Conservation (phyloP, 352 stramenopile genomes). For the Phytopythium chamaehyphon region DNA sequence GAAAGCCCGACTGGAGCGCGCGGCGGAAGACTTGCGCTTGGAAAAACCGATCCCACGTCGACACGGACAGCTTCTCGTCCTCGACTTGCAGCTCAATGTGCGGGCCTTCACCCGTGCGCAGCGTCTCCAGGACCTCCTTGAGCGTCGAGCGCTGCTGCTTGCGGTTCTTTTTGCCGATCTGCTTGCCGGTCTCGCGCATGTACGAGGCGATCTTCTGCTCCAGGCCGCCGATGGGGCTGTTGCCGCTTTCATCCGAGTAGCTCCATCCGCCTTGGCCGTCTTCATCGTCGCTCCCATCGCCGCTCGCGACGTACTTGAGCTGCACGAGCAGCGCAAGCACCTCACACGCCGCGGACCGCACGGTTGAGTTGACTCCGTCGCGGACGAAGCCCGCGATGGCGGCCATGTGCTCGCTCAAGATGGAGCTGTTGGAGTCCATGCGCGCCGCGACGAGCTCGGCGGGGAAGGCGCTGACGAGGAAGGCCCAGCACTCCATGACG, state of each 20-base stretch:
- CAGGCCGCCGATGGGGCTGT: constrained; percentile 42
- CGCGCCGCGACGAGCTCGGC: constrained; percentile 39
- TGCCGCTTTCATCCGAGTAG: constrained; percentile 36
- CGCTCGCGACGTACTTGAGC: constrained; percentile 44
- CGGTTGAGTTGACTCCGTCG: constrained; percentile 31
- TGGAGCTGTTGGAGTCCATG: constrained; percentile 41
- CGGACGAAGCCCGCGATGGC: constrained; percentile 50
- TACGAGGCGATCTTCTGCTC: constrained; percentile 48
- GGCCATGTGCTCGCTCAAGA: constrained; percentile 45
- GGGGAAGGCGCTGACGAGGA: constrained; percentile 45
- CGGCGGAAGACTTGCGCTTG: constrained; percentile 58
- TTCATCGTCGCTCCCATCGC: constrained; percentile 4
- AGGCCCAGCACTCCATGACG: constrained; percentile 65
- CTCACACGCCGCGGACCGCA: constrained; percentile 47
- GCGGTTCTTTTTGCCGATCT: constrained; percentile 69
- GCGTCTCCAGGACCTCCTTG: constrained; percentile 65
- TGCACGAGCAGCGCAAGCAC: constrained; percentile 58
- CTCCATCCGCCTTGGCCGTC: constrained; percentile 19
- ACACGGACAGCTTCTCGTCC: constrained; percentile 44
- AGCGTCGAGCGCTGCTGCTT: constrained; percentile 59
- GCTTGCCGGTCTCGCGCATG: constrained; percentile 66
- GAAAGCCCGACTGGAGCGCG: constrained; percentile 48
- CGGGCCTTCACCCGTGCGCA: constrained; percentile 48
- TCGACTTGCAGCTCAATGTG: constrained; percentile 51
- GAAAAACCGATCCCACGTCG: constrained; percentile 62